Percentiles rank a stretch among this genome's conserved stretches.
phyloP scores from a whole-genome alignment of 2,329 filamentous ascomycete species.

The Ceratocystis harringtonii region DNA sequence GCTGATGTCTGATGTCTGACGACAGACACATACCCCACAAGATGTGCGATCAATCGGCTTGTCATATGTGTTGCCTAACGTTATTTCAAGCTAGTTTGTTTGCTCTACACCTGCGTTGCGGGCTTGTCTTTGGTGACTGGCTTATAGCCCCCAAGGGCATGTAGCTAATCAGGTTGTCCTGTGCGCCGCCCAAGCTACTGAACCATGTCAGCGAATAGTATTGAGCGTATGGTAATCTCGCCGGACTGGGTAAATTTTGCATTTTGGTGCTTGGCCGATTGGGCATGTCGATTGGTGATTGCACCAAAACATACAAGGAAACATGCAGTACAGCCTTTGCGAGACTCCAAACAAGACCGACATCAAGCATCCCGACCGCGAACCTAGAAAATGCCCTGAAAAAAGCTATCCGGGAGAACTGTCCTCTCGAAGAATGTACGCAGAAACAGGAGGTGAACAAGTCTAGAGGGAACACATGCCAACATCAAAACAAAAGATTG shows the following conservation, averaged over 20 bases:
- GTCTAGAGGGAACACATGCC: background rate
- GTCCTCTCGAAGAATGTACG: background rate
- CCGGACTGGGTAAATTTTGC: too few relatives aligned
- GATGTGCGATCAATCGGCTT: too few relatives aligned
- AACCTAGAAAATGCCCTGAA: background rate
- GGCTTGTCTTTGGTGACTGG: too few relatives aligned
- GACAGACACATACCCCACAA: too few relatives aligned
- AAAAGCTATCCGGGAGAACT: background rate
- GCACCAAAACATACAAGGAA: background rate
- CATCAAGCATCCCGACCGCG: background rate
- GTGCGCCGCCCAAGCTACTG: background rate
- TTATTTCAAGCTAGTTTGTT: too few relatives aligned
- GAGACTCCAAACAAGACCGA: background rate
- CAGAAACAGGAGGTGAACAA: background rate
- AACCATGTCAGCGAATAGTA: background rate
- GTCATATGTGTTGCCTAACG: too few relatives aligned
- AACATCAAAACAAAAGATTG: background rate
- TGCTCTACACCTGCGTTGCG: too few relatives aligned
- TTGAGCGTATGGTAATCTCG: too few relatives aligned
- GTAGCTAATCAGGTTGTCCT: too few relatives aligned
- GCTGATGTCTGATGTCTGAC: too few relatives aligned
- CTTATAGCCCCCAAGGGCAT: too few relatives aligned
- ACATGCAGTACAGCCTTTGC: background rate
- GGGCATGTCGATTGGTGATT: background rate
- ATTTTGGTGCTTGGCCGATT: background rate